A percentile compares a stretch with the other conserved stretches of the same genome.
Conservation (phyloP, 192 early-diverging fungal genomes). For the Coemansia sp. region DNA sequence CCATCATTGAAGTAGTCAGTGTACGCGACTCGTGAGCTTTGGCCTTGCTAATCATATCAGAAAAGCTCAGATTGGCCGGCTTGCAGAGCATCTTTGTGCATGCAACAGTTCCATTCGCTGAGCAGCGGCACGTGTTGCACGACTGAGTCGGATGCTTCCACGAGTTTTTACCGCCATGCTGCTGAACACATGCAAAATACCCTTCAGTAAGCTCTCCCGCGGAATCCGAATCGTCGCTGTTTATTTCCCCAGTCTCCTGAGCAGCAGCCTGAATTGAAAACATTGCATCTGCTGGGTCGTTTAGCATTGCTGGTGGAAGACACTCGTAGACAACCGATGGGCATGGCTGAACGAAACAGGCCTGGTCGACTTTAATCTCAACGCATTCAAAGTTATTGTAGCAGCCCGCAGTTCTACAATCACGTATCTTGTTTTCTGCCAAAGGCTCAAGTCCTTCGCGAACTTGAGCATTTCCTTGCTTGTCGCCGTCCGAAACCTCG, state of each 20-base stretch:
- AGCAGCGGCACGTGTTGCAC: slow-evolving; percentile 45
- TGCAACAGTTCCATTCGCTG: slow-evolving; percentile 17
- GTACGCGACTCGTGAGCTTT: slow-evolving; percentile 4
- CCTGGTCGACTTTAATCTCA: slow-evolving; percentile 15
- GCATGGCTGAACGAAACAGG: slow-evolving; percentile 36
- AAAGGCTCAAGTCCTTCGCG: slow-evolving; percentile 4
- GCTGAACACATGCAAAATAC: slow-evolving; percentile 30
- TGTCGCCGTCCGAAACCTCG: background rate
- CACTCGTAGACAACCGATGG: slow-evolving; percentile 30
- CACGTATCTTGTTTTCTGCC: background rate
- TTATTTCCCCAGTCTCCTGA: slow-evolving; percentile 6
- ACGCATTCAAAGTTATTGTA: slow-evolving; percentile 23
- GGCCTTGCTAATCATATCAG: slow-evolving; percentile 2
- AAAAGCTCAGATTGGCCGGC: background rate
- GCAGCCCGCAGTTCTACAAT: slow-evolving; percentile 43
- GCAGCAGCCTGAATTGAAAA: slow-evolving; percentile 12
- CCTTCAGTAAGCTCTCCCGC: slow-evolving; percentile 22
- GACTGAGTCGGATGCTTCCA: slow-evolving; percentile 29
- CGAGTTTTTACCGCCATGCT: slow-evolving; percentile 21
- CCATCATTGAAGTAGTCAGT: slow-evolving; percentile 25
- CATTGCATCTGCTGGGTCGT: slow-evolving; percentile 20
- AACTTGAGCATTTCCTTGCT: background rate
- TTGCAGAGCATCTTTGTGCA: slow-evolving; percentile 47
- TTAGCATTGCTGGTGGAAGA: slow-evolving; percentile 20
- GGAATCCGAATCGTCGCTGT: background rate